These are phyloP conservation scores for Stemphylium beticola DNA, from an alignment of 2,329 filamentous ascomycete species.

Conservation along the genomic window DNA sequence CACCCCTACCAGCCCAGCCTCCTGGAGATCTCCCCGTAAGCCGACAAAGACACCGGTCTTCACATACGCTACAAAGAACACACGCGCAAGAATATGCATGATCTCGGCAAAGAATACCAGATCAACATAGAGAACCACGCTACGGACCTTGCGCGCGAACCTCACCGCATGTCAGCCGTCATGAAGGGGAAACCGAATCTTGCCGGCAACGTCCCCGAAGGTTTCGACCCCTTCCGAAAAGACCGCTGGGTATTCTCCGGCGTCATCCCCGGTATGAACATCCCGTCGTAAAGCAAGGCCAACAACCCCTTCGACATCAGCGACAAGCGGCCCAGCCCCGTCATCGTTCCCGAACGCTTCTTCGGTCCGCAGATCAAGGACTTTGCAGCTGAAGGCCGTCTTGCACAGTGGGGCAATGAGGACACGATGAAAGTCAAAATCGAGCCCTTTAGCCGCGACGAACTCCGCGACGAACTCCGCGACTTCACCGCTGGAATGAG, in stretches of 20 bases:
- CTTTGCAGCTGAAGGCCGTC: conserved; percentile 1
- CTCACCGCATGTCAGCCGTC: neutral
- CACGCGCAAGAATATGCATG: neutral
- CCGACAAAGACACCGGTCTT: neutral
- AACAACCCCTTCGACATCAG: conserved; percentile 1
- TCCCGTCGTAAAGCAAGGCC: neutral
- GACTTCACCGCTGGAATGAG: neutral
- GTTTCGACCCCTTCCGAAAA: neutral
- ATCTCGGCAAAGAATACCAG: neutral
- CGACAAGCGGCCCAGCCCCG: neutral
- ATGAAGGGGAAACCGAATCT: neutral
- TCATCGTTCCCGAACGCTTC: neutral
- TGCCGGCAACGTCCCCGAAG: neutral
- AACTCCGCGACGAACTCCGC: neutral
- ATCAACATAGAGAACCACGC: neutral
- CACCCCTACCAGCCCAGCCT: neutral
- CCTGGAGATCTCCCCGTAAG: neutral
- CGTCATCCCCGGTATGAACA: neutral
- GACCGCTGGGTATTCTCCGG: neutral
- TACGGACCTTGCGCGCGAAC: neutral
- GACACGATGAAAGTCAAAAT: neutral
- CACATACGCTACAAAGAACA: neutral
- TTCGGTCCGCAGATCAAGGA: conserved; percentile 6
- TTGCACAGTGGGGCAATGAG: neutral
- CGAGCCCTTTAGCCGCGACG: neutral